Evolutionary conservation across 495 filamentous ascomycete genomes (phyloP).

Genomic region (Daldinia vernicosa): DNA sequence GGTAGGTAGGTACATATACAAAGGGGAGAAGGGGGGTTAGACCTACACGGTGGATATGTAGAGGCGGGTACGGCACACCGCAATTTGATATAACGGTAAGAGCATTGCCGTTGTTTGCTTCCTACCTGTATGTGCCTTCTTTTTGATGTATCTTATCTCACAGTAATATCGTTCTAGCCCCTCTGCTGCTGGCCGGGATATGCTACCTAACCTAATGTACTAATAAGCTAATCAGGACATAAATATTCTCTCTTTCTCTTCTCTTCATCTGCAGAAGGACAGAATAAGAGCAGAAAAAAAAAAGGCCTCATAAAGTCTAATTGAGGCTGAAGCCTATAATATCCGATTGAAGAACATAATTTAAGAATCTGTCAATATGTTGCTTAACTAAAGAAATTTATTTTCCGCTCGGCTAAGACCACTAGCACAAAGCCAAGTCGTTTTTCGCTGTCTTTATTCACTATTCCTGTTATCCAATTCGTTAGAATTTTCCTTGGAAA

Average conservation of each 20-base stretch:
- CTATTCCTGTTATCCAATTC: neutral
- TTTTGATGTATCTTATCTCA: neutral
- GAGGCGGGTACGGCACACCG: constrained; percentile 10
- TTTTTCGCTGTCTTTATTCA: constrained; percentile 1
- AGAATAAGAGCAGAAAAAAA: neutral
- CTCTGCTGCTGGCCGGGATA: neutral
- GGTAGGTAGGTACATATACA: neutral
- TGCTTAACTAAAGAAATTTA: constrained; percentile 9
- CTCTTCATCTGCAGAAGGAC: neutral
- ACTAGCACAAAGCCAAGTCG: constrained; percentile 1
- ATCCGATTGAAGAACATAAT: neutral
- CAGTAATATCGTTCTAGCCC: neutral
- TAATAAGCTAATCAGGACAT: neutral
- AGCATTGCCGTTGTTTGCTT: neutral
- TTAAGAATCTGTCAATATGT: constrained; percentile 11
- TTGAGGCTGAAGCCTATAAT: neutral
- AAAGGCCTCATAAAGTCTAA: neutral
- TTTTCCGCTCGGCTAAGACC: constrained; percentile 4
- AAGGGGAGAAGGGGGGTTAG: neutral
- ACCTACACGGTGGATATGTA: neutral
- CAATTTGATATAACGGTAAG: constrained; percentile 7
- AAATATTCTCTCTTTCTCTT: neutral
- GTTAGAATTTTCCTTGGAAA: constrained; percentile 6
- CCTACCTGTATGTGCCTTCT: neutral
- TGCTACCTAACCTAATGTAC: no score